Percentiles rank a stretch among this genome's conserved stretches.
Evolutionary conservation across 352 stramenopile species (phyloP).

Genomic region (Phytophthora rubi): DNA sequence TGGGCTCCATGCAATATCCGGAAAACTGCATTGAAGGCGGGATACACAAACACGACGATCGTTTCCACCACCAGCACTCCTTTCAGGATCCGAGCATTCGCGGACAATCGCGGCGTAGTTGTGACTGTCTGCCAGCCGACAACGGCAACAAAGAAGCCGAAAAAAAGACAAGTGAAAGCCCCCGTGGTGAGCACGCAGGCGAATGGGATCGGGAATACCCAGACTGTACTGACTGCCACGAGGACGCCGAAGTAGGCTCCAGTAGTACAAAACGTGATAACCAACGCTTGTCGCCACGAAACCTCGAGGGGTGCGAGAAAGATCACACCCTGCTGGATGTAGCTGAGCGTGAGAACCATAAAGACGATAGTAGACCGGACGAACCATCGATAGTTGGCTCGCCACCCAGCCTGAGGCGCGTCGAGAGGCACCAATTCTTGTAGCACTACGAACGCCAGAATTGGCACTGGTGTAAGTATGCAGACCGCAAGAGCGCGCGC

Average conservation of each 20-base stretch:
- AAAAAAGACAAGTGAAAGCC: slow-evolving; percentile 13
- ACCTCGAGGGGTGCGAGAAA: slow-evolving; percentile 15
- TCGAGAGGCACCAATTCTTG: slow-evolving; percentile 16
- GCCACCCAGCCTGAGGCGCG: background rate
- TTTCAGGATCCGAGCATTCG: slow-evolving; percentile 6
- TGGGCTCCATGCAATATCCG: background rate
- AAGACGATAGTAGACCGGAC: slow-evolving; percentile 7
- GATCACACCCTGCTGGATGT: slow-evolving; percentile 14
- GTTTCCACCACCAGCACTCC: slow-evolving; percentile 7
- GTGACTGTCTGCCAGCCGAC: slow-evolving; percentile 4
- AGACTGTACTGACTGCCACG: slow-evolving; percentile 9
- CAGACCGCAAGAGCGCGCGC: slow-evolving; percentile 4
- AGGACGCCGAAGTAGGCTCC: slow-evolving; percentile 22
- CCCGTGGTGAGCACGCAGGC: slow-evolving; percentile 26
- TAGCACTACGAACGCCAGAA: slow-evolving; percentile 15
- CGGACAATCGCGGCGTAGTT: slow-evolving; percentile 4
- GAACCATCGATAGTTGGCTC: slow-evolving; percentile 17
- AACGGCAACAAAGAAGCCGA: slow-evolving; percentile 12
- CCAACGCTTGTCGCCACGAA: slow-evolving; percentile 4
- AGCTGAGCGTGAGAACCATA: slow-evolving; percentile 20
- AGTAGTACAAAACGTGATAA: background rate
- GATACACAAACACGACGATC: slow-evolving; percentile 22
- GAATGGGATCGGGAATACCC: slow-evolving; percentile 35
- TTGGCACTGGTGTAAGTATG: slow-evolving; percentile 9
- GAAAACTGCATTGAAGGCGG: slow-evolving; percentile 25